phyloP scores from a whole-genome alignment of 208 protist genomes.

The Leishmania braziliensis region DNA sequence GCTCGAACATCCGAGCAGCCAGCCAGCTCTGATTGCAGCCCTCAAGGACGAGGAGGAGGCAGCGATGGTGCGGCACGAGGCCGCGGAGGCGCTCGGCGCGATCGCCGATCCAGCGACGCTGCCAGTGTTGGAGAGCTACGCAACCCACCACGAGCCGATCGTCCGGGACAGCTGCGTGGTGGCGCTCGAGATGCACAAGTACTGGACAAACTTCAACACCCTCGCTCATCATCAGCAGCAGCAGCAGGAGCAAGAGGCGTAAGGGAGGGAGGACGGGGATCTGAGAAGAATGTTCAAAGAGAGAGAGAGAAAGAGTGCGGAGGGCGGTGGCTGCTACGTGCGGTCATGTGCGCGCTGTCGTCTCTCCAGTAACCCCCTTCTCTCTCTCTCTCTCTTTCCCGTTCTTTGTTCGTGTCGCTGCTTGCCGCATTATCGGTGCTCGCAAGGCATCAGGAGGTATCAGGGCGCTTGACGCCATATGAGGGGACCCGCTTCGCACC shows the following conservation, averaged over 20 bases:
- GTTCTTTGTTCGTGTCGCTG: background rate
- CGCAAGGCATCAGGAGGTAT: background rate
- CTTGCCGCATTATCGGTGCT: background rate
- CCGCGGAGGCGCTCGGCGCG: slow-evolving; percentile 97
- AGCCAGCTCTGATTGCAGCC: slow-evolving; percentile 62
- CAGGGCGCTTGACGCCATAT: background rate
- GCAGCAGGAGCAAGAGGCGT: slow-evolving; percentile 4
- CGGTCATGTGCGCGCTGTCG: background rate
- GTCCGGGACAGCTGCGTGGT: slow-evolving; percentile 86
- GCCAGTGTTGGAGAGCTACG: slow-evolving; percentile 64
- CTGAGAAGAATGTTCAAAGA: background rate
- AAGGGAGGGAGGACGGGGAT: background rate
- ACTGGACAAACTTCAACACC: slow-evolving; percentile 83
- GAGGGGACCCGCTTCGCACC: background rate
- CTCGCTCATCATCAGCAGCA: slow-evolving; percentile 23
- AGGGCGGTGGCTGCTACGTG: background rate
- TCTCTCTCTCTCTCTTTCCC: background rate
- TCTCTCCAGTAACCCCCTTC: no score
- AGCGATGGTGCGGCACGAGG: slow-evolving; percentile 98
- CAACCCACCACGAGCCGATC: slow-evolving; percentile 74
- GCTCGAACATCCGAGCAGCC: slow-evolving; percentile 86
- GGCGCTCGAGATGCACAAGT: slow-evolving; percentile 88
- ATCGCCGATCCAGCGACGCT: slow-evolving; percentile 87
- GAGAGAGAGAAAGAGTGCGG: background rate
- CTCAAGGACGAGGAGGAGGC: slow-evolving; percentile 89